These are phyloP conservation scores for Calvatia gigantea DNA, from an alignment of 768 basidiomycete genomes.

Conservation along the genomic window DNA sequence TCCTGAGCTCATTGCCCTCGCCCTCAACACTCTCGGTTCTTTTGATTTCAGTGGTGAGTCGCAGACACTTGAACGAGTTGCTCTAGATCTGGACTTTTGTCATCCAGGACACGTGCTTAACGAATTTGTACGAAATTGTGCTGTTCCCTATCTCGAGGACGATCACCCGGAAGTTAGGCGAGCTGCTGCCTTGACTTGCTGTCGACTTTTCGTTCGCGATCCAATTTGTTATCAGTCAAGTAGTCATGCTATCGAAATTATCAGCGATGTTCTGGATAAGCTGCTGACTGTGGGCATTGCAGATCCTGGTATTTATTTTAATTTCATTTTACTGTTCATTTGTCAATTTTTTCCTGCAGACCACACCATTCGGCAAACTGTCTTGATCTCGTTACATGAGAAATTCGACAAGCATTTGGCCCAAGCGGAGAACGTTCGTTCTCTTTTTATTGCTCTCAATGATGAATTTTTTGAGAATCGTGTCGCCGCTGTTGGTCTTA, in stretches of 20 bases:
- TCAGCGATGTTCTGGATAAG: slow-evolving; percentile 97
- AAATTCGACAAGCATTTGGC: slow-evolving; percentile 96
- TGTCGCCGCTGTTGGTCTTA: slow-evolving; percentile 83
- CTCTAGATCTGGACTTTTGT: background rate
- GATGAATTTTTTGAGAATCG: slow-evolving; percentile 96
- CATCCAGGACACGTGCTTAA: slow-evolving; percentile 82
- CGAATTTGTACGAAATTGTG: slow-evolving; percentile 91
- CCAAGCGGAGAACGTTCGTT: slow-evolving; percentile 97
- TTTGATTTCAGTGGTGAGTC: slow-evolving; percentile 90
- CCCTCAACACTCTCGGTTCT: slow-evolving; percentile 79
- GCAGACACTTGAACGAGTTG: background rate
- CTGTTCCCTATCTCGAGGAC: slow-evolving; percentile 91
- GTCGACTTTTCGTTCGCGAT: slow-evolving; percentile 87
- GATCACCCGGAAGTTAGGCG: slow-evolving; percentile 85
- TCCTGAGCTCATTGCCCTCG: slow-evolving; percentile 72
- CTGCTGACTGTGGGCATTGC: slow-evolving; percentile 92
- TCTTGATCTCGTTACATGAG: slow-evolving; percentile 83
- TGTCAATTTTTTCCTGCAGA: slow-evolving; percentile 39
- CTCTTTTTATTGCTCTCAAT: slow-evolving; percentile 94
- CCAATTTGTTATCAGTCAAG: slow-evolving; percentile 96
- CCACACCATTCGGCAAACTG: slow-evolving; percentile 78
- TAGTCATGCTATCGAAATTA: slow-evolving; percentile 93
- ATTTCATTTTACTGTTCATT: slow-evolving; percentile 7
- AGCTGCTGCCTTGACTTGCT: slow-evolving; percentile 90
- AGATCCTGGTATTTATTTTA: slow-evolving; percentile 69